Evolutionary conservation across 441 rosid species (phyloP).

Genomic region (Erodium trifolium): DNA sequence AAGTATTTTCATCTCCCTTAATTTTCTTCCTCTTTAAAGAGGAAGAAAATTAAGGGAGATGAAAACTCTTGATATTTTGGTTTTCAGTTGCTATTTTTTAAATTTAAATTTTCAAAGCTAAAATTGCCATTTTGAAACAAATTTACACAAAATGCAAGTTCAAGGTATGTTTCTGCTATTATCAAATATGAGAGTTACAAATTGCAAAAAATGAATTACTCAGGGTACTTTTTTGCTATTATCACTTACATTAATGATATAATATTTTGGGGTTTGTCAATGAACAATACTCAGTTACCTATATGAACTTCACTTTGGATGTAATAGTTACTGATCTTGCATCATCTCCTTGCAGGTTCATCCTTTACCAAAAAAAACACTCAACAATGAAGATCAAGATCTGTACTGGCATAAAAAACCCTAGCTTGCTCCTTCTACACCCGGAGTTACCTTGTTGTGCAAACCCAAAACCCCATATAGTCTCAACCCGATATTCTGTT

Average conservation of each 20-base stretch:
- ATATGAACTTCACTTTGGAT: not conserved
- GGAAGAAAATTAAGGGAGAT: no score
- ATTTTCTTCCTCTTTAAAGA: no score
- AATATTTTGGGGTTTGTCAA: not conserved
- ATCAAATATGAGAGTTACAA: no score
- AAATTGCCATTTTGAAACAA: no score
- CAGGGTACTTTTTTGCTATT: no score
- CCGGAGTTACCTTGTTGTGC: conserved; percentile 7
- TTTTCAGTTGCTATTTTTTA: no score
- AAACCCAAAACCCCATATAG: conserved; percentile 21
- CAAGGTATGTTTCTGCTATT: no score
- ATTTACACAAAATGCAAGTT: no score
- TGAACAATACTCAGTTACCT: not conserved
- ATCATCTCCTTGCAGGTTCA: conserved; percentile 21
- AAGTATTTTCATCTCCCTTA: no score
- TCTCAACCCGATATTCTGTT: conserved; percentile 32
- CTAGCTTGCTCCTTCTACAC: conserved; percentile 47
- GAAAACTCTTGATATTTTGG: no score
- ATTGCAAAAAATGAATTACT: no score
- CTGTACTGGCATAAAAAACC: conserved; percentile 45
- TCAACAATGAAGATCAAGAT: conserved; percentile 49
- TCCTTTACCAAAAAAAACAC: not conserved
- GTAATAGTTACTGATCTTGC: conserved; percentile 9
- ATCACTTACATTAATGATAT: not conserved
- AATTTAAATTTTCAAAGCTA: no score